These are phyloP conservation scores for Diaporthe destruens DNA, from an alignment of 2,329 filamentous ascomycete species.

Conservation along the genomic window DNA sequence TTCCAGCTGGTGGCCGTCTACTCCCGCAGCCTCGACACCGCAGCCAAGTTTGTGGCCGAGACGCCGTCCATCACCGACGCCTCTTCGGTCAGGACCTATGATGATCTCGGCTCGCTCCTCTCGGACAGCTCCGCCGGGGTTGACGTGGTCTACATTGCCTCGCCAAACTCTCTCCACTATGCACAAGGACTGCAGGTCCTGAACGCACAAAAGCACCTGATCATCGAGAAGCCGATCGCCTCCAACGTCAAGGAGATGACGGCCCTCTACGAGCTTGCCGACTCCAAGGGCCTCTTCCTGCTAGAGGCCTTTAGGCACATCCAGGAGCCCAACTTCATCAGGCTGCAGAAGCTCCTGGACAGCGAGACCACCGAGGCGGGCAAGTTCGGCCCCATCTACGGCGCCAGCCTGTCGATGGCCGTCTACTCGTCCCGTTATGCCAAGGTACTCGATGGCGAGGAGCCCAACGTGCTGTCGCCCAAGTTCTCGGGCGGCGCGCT, in stretches of 20 bases:
- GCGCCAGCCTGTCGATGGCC: constrained; percentile 40
- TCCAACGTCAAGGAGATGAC: constrained; percentile 61
- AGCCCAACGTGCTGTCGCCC: constrained; percentile 41
- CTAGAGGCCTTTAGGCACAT: constrained; percentile 43
- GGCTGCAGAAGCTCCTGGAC: constrained; percentile 35
- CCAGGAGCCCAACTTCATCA: constrained; percentile 41
- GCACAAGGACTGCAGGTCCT: constrained; percentile 60
- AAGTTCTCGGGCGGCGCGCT: constrained; percentile 38
- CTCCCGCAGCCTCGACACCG: constrained; percentile 38
- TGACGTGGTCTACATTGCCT: constrained; percentile 54
- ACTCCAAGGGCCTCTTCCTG: constrained; percentile 39
- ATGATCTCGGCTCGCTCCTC: constrained; percentile 38
- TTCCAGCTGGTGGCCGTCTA: constrained; percentile 40
- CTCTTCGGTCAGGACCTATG: constrained; percentile 37
- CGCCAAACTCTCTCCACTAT: constrained; percentile 64
- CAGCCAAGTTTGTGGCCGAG: constrained; percentile 34
- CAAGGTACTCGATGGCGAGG: constrained; percentile 39
- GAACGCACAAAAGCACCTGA: constrained; percentile 64
- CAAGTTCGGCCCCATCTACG: constrained; percentile 38
- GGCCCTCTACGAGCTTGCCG: constrained; percentile 59
- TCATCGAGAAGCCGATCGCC: constrained; percentile 67
- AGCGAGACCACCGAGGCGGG: constrained; percentile 32
- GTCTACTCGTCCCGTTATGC: constrained; percentile 37
- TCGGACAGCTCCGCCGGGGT: constrained; percentile 48
- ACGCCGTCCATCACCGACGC: constrained; percentile 37